These are phyloP conservation scores for Arabidopsis lyrata DNA, from an alignment of 441 rosid genomes.

Conservation along the genomic window DNA sequence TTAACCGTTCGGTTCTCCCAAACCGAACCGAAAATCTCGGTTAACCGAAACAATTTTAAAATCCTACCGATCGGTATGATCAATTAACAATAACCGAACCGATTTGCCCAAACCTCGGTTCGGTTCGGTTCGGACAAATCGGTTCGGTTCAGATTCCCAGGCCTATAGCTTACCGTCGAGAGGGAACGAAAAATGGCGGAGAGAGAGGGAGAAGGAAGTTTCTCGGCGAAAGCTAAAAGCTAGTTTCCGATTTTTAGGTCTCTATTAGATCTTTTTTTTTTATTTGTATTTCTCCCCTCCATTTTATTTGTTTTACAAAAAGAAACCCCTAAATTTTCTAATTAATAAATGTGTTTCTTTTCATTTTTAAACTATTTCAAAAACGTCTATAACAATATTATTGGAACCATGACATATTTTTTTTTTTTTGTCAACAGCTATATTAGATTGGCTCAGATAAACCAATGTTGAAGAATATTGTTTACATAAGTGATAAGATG, in stretches of 20 bases:
- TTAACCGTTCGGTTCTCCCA: too few relatives aligned
- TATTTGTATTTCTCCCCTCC: not conserved
- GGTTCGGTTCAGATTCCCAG: too few relatives aligned
- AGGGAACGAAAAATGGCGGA: conserved; percentile 25
- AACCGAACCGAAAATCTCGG: too few relatives aligned
- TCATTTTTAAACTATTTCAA: not conserved
- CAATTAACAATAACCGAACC: too few relatives aligned
- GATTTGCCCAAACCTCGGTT: too few relatives aligned
- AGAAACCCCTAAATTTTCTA: not conserved
- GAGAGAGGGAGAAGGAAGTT: conserved; percentile 25
- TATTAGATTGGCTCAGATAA: too few relatives aligned
- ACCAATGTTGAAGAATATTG: too few relatives aligned
- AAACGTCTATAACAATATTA: not conserved
- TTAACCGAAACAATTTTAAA: too few relatives aligned
- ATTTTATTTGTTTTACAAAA: not conserved
- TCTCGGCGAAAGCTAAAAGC: conserved; percentile 24
- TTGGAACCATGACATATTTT: not conserved
- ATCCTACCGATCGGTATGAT: too few relatives aligned
- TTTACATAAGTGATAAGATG: too few relatives aligned
- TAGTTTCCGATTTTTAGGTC: conserved; percentile 24
- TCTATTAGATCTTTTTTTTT: not conserved
- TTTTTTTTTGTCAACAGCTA: too few relatives aligned
- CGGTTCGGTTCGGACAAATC: too few relatives aligned
- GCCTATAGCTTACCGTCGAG: conserved; percentile 37
- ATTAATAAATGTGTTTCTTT: not conserved